Conservation (phyloP, 176 grass and related monocot species). For the Puccinellia tenuiflora region DNA sequence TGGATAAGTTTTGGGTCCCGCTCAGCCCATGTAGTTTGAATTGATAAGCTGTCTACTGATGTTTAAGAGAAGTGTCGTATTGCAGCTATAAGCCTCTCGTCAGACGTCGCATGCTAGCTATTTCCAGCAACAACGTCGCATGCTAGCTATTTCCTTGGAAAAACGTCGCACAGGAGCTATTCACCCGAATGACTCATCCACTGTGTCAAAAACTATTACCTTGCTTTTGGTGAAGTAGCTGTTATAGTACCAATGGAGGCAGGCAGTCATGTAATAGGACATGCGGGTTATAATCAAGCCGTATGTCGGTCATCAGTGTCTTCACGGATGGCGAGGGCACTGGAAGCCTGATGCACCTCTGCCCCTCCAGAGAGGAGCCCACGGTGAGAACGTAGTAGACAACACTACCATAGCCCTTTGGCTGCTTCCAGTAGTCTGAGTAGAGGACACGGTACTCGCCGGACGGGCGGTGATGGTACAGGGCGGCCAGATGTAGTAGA, state of each 20-base stretch:
- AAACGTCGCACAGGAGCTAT: too few species aligned
- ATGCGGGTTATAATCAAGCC: neutral
- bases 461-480: slow-evolving; percentile 7
- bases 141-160: too few species aligned
- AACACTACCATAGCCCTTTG: too few species aligned
- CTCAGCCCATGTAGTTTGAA: too few species aligned
- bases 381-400: neutral
- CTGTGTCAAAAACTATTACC: neutral
- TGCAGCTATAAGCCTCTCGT: too few species aligned
- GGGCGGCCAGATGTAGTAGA: neutral
- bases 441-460: slow-evolving; percentile 2
- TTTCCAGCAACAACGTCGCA: too few species aligned
- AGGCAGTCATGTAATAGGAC: neutral
- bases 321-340: neutral
- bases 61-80: too few species aligned
- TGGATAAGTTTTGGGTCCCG: too few species aligned
- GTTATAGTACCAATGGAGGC: neutral
- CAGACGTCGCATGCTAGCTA: too few species aligned
- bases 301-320: too few species aligned
- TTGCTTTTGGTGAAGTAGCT: neutral
- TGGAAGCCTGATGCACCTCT: neutral
- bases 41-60: too few species aligned
- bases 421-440: accelerated
- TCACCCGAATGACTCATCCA: neutral
- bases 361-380: neutral